phyloP scores from a whole-genome alignment of 2,329 filamentous ascomycete species.

The Penicillium thymicola region DNA sequence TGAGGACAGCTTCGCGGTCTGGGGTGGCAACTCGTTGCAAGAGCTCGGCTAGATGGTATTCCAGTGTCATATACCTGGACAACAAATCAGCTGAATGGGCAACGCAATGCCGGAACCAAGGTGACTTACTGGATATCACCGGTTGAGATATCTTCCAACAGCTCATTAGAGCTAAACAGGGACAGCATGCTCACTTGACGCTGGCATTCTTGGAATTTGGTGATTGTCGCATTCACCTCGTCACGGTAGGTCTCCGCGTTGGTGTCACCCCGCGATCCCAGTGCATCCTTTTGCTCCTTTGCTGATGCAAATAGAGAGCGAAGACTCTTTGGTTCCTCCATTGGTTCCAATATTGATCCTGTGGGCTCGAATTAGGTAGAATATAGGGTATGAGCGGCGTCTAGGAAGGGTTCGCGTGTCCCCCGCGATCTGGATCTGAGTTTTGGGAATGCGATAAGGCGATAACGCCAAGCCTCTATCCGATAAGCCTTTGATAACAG shows the following conservation, averaged over 20 bases:
- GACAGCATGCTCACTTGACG: slow-evolving; percentile 66
- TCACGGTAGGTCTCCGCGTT: slow-evolving; percentile 65
- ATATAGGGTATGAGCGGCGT: not conserved
- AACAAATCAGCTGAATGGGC: slow-evolving; percentile 20
- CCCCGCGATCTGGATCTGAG: slow-evolving; percentile 22
- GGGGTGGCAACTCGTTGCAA: slow-evolving; percentile 62
- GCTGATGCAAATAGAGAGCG: slow-evolving; percentile 54
- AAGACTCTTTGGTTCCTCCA: slow-evolving; percentile 53
- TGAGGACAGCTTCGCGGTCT: slow-evolving; percentile 63
- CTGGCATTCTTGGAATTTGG: slow-evolving; percentile 70
- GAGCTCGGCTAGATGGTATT: slow-evolving; percentile 77
- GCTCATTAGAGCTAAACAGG: slow-evolving; percentile 88
- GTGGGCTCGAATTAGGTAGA: not conserved
- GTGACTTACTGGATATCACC: slow-evolving; percentile 67
- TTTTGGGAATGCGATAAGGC: slow-evolving; percentile 21
- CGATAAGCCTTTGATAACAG: not conserved
- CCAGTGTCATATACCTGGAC: slow-evolving; percentile 67
- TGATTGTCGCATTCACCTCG: slow-evolving; percentile 64
- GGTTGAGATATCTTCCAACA: slow-evolving; percentile 79
- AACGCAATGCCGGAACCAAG: not conserved
- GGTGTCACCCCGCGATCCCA: slow-evolving; percentile 64
- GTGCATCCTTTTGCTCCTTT: slow-evolving; percentile 51
- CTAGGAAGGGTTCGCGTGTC: slow-evolving; percentile 7
- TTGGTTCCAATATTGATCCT: slow-evolving; percentile 25
- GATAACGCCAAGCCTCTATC: slow-evolving; percentile 3